Evolutionary conservation across 2,329 filamentous ascomycete species (phyloP).

Genomic region (Lomentospora prolificans): DNA sequence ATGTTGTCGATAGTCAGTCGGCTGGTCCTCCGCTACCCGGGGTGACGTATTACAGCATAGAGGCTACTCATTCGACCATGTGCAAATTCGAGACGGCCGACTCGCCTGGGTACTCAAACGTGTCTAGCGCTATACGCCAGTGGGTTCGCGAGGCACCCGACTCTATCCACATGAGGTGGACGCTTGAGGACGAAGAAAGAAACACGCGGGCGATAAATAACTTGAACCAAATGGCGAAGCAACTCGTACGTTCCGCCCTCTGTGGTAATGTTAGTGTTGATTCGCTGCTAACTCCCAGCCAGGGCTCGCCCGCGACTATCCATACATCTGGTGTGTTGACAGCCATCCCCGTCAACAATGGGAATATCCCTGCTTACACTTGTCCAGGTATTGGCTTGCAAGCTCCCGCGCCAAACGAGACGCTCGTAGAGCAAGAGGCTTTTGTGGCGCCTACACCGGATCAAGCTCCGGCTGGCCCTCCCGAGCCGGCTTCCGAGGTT

Average conservation of each 20-base stretch:
- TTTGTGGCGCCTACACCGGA: not conserved
- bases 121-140: slow-evolving; percentile 37
- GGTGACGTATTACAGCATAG: slow-evolving; percentile 64
- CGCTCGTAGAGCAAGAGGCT: not conserved
- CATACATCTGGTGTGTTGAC: too few species aligned
- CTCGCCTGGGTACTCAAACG: slow-evolving; percentile 53
- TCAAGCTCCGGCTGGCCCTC: not conserved
- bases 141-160: slow-evolving; percentile 45
- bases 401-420: not conserved
- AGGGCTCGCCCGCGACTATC: too few species aligned
- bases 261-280: not conserved
- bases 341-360: too few species aligned
- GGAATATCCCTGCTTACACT: not conserved
- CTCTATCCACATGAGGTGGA: slow-evolving; percentile 48
- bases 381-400: not conserved
- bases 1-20: slow-evolving; percentile 61
- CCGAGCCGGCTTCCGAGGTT: not conserved
- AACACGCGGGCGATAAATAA: slow-evolving; percentile 32
- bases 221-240: slow-evolving; percentile 32
- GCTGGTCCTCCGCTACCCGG: slow-evolving; percentile 61
- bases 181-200: slow-evolving; percentile 46
- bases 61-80: slow-evolving; percentile 62
- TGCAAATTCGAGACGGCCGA: slow-evolving; percentile 58
- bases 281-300: not conserved
- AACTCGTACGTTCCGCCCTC: slow-evolving; percentile 11